A percentile compares a stretch with the other conserved stretches of the same genome.
Evolutionary conservation across 225 moss, liverwort and hornwort species (phyloP).

Genomic region (Marchantia polymorpha): DNA sequence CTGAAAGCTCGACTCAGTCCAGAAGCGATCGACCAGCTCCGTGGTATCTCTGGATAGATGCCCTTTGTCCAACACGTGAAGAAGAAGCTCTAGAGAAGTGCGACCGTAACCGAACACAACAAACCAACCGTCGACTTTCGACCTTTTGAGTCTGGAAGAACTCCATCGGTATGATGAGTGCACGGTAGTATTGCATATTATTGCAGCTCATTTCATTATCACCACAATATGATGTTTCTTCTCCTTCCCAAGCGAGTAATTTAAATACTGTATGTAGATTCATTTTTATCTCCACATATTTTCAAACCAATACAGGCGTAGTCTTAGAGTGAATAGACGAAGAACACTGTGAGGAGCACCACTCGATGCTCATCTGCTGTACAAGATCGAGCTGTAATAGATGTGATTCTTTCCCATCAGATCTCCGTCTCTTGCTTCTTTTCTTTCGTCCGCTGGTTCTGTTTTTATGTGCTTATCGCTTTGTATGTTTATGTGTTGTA

Average conservation of each 20-base stretch:
- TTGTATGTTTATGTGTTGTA: no score
- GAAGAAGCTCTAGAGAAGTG: constrained; percentile 18
- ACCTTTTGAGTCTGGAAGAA: constrained; percentile 7
- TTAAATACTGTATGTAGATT: constrained; percentile 26
- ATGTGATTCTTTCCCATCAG: constrained; percentile 22
- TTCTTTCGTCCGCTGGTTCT: no score
- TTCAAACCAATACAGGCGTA: constrained; percentile 21
- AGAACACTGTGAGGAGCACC: constrained; percentile 18
- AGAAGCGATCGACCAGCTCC: constrained; percentile 7
- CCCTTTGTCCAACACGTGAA: neutral
- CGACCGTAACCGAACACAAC: neutral
- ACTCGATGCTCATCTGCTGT: constrained; percentile 23
- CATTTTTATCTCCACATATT: constrained; percentile 18
- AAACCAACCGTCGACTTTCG: constrained; percentile 10
- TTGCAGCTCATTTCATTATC: constrained; percentile 17
- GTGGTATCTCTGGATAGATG: constrained; percentile 8
- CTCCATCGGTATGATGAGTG: constrained; percentile 9
- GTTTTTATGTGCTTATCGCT: no score
- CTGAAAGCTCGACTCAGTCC: neutral
- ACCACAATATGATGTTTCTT: constrained; percentile 8
- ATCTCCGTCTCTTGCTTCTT: neutral
- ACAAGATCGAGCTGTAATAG: constrained; percentile 26
- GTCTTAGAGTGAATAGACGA: constrained; percentile 16
- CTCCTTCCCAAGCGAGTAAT: constrained; percentile 17
- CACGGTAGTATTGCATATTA: constrained; percentile 12